Conservation (phyloP, 2,329 filamentous ascomycete genomes). For the Neoarthrinium moseri region DNA sequence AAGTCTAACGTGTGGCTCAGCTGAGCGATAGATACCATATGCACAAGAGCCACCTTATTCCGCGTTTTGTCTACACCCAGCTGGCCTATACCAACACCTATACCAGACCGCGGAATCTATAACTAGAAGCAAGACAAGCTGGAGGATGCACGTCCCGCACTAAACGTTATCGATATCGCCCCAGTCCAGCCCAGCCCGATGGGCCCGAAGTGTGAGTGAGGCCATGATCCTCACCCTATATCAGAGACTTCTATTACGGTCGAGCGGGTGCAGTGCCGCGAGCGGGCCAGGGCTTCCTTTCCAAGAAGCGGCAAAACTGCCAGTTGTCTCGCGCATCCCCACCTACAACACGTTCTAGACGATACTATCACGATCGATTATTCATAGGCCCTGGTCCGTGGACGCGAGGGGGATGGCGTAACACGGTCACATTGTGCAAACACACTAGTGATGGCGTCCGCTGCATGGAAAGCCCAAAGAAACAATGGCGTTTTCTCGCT, state of each 20-base stretch:
- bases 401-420: no score
- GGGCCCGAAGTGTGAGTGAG: not conserved
- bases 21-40: no score
- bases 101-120: not conserved
- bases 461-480: not conserved
- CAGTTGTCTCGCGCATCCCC: constrained; percentile 1
- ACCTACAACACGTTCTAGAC: not conserved
- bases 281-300: constrained; percentile 7
- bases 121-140: not conserved
- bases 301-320: constrained; percentile 5
- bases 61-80: no score
- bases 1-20: no score
- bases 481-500: not conserved
- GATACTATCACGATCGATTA: no score
- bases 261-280: constrained; percentile 9
- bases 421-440: not conserved
- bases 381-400: no score
- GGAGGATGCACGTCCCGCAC: not conserved
- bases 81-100: constrained; percentile 1
- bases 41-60: no score
- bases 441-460: not conserved
- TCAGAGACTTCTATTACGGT: constrained; percentile 19
- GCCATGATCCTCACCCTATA: constrained; percentile 14
- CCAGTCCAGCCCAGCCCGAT: constrained; percentile 20
- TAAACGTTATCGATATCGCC: no score